Conservation (phyloP, 1,284 basidiomycete species). For the Salmacisia buchloeana region DNA sequence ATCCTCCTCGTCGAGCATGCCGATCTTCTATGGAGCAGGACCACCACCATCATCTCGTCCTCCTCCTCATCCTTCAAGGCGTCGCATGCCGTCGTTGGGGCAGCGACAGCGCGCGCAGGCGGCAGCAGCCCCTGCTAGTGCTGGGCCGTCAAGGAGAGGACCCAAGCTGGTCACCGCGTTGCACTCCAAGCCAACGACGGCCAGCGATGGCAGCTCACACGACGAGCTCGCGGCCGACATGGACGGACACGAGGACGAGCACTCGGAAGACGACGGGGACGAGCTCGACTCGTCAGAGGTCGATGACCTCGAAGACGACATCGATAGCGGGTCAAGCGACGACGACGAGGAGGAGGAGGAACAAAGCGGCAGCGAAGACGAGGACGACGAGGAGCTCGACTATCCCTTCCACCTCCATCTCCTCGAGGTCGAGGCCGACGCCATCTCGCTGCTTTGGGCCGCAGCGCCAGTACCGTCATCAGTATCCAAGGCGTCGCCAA, state of each 20-base stretch:
- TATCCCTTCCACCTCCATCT: conserved; percentile 3
- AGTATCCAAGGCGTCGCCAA: background rate
- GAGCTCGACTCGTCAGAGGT: background rate
- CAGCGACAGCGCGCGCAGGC: conserved; percentile 8
- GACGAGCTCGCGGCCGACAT: background rate
- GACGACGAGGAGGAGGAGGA: background rate
- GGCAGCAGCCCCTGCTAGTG: background rate
- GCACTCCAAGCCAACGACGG: too few relatives aligned
- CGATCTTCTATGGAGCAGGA: too few relatives aligned
- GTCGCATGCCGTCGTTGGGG: background rate
- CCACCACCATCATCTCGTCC: too few relatives aligned
- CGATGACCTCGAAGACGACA: background rate
- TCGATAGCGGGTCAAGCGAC: background rate
- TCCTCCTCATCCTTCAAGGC: too few relatives aligned
- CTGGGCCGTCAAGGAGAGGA: too few relatives aligned
- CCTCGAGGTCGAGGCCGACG: background rate
- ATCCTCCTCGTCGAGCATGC: too few relatives aligned
- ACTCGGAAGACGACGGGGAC: background rate
- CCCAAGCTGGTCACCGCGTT: too few relatives aligned
- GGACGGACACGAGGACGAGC: background rate
- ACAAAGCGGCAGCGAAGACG: background rate
- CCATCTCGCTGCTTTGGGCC: conserved; percentile 1
- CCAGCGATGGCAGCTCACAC: background rate
- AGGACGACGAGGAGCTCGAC: background rate
- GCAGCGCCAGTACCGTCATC: background rate